Conservation (phyloP, 179 eudicot genomes). For the Gypsophila paniculata region DNA sequence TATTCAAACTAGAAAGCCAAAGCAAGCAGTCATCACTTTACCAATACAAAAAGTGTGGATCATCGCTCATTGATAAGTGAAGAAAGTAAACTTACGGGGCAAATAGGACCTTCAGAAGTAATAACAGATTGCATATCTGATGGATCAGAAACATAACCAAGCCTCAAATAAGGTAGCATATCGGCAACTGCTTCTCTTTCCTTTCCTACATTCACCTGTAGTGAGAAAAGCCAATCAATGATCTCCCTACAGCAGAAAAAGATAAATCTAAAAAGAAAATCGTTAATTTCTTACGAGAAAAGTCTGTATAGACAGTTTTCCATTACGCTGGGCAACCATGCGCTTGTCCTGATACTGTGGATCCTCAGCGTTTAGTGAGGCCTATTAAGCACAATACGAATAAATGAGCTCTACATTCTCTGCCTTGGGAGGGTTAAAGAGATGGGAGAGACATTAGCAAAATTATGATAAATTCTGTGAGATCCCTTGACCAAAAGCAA, state of each 20-base stretch:
- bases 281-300: slow-evolving; percentile 51
- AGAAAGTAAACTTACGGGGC: slow-evolving; percentile 62
- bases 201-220: slow-evolving; percentile 79
- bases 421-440: neutral
- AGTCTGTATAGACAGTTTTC: slow-evolving; percentile 68
- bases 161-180: slow-evolving; percentile 88
- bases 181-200: slow-evolving; percentile 85
- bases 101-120: slow-evolving; percentile 91
- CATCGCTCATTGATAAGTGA: neutral
- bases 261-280: neutral
- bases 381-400: slow-evolving; percentile 35
- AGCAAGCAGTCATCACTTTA: slow-evolving; percentile 4
- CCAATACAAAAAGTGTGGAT: neutral
- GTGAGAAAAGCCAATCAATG: neutral
- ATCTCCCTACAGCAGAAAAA: neutral
- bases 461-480: neutral
- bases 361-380: slow-evolving; percentile 83
- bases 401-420: slow-evolving; percentile 12
- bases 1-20: neutral
- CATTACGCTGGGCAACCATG: slow-evolving; percentile 93
- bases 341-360: slow-evolving; percentile 98
- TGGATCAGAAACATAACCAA: slow-evolving; percentile 97
- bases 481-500: neutral
- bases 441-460: neutral
- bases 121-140: slow-evolving; percentile 91